phyloP scores from a whole-genome alignment of 164 flowering plant genomes.

The Liquidambar formosana region DNA sequence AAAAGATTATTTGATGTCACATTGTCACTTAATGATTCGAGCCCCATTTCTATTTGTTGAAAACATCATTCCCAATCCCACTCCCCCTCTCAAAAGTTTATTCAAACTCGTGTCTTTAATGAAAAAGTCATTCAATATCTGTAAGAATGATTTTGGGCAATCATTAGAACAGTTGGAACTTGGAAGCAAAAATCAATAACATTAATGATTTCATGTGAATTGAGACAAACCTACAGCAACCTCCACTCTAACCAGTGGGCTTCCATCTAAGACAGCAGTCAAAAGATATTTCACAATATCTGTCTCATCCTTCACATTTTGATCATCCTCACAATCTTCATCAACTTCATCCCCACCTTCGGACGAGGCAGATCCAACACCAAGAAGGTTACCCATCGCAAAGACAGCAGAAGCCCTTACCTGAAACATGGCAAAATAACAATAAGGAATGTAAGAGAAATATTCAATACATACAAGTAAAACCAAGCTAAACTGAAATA shows the following conservation, averaged over 20 bases:
- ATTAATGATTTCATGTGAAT: too few species aligned
- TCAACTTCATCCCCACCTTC: slow-evolving; percentile 66
- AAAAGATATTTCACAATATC: slow-evolving; percentile 69
- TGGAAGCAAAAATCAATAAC: too few species aligned
- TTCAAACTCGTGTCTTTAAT: too few species aligned
- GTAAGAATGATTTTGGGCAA: too few species aligned
- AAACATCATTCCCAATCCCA: too few species aligned
- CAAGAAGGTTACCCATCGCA: slow-evolving; percentile 84
- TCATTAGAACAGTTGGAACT: too few species aligned
- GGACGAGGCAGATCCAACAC: slow-evolving; percentile 65
- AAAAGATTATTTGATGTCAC: too few species aligned
- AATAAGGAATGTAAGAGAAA: neutral
- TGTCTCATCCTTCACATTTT: slow-evolving; percentile 69
- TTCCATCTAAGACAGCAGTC: slow-evolving; percentile 86
- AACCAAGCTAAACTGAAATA: neutral
- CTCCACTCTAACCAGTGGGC: slow-evolving; percentile 92
- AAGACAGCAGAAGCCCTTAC: slow-evolving; percentile 95
- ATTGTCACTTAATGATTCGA: too few species aligned
- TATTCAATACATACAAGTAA: neutral
- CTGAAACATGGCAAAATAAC: slow-evolving; percentile 39
- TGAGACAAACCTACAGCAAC: slow-evolving; percentile 82
- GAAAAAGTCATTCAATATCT: too few species aligned
- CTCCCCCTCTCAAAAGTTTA: too few species aligned
- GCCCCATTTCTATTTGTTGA: too few species aligned
- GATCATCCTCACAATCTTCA: slow-evolving; percentile 87